phyloP scores from a whole-genome alignment of 116 monocot species.

The Thalassia testudinum region DNA sequence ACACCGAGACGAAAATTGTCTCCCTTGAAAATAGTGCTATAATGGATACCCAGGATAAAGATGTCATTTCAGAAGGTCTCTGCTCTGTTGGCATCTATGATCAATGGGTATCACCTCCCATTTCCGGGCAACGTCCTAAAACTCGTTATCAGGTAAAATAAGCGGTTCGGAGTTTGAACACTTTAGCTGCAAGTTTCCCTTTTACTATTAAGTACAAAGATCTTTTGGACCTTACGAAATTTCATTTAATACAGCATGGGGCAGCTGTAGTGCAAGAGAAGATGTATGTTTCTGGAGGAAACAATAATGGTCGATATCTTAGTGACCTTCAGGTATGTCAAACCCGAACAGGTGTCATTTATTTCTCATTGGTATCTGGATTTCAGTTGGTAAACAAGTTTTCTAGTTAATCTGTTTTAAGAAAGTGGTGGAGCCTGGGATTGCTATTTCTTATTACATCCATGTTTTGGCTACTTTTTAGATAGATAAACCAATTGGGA shows the following conservation, averaged over 20 bases:
- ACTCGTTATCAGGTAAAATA: constrained; percentile 71
- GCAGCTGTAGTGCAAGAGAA: constrained; percentile 85
- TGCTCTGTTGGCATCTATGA: constrained; percentile 65
- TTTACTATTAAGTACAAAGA: too few relatives aligned
- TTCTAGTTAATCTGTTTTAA: too few relatives aligned
- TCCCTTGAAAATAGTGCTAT: constrained; percentile 52
- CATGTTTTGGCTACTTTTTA: too few relatives aligned
- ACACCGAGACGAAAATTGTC: constrained; percentile 49
- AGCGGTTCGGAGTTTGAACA: too few relatives aligned
- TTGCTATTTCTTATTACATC: too few relatives aligned
- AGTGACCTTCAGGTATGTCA: constrained; percentile 78
- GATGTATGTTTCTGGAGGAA: constrained; percentile 98
- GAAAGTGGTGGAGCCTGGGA: too few relatives aligned
- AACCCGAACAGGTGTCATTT: too few relatives aligned
- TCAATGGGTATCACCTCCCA: constrained; percentile 67
- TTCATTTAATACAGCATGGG: constrained; percentile 47
- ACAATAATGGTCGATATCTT: constrained; percentile 97
- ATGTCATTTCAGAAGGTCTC: constrained; percentile 73
- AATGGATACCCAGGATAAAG: constrained; percentile 66
- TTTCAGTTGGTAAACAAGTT: too few relatives aligned
- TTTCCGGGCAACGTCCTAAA: constrained; percentile 71
- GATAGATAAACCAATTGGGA: too few relatives aligned
- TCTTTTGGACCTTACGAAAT: too few relatives aligned
- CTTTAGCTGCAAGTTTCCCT: too few relatives aligned
- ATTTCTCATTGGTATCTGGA: too few relatives aligned